Evolutionary conservation across 1,139 yeast genomes (phyloP), one percentile per base, ranked within the genome.

Genomic region (Kluyveromyces marxianus): DNA sequence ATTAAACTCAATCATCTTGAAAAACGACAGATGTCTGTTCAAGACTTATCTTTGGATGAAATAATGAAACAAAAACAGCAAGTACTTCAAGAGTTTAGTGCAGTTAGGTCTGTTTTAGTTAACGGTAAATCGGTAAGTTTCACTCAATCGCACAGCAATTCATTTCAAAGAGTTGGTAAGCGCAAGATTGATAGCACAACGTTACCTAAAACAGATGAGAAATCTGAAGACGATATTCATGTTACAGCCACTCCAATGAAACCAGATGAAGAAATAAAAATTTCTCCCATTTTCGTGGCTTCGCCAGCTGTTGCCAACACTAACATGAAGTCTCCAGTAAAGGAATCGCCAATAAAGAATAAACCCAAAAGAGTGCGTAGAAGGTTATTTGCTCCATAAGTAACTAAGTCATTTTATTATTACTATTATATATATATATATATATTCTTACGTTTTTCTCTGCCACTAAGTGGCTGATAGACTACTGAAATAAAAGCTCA

Each of bases 151-250:
- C 38, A 25, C 2, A 37, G 27, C 10, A 49, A 47, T 27, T 56
- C 60, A 4, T 62, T 62, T 39, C 53, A 58, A 27, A 55, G 66
- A 47, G 60, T 59, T 24, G 64, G 65, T 24, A 59, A 53, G 45
- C 56, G 55, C 35, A 54, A 53, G 37, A 26, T 39, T 10, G 42
- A 35, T 25, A 30, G 21, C 21, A 10, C 27, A 6, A 30, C 25
- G 7, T 37, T 26, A 21, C 25, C 44, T 7, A 39, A 14, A 5
- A 39, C 37, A 37, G 26, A 27, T 24, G 41, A 36, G 7, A 35
- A 41, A 32, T 37, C 42, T 35, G 25, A 31, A 42, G 33, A 24
- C 25, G 29, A 38, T 7, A 48, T 61, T 7, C 63, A 62, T 51
- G 64, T 62, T 21, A 52, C 51, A 47, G 61, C 64, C 14, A 61